Base-by-base conservation (phyloP, 2,329 filamentous ascomycete species). In the Elsinoe necatrix region DNA sequence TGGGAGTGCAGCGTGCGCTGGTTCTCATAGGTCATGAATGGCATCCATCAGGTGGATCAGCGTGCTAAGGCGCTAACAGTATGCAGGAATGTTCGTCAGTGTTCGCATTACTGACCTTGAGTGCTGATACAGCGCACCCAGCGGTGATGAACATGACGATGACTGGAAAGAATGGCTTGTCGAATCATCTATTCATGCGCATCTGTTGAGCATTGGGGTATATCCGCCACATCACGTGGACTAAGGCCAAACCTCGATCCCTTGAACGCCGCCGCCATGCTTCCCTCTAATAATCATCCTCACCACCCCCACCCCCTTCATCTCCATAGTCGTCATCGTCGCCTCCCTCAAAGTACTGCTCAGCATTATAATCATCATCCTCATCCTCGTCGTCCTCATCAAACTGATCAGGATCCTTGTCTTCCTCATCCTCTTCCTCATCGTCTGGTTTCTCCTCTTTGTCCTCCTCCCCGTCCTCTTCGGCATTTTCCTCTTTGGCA, bases 311-410 rank as follows among this genome's bases (percentile, higher is more conserved):
- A 39, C 75, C 79, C 29, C 75, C 78, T 37, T 73, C 71, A 34
- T 70, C 80, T 43, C 74, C 78, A 57, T 77, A 79, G 48, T 72
- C 64, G 61, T 78, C 81, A 56, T 78, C 80, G 52, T 80, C 82
- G 5, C 82, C 82, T 56, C 75, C 79, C 60, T 81, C 78, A 63
- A 82, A 82, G 71, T 85, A 84, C 60, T 84, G 77, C 63, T 85
- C 82, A 1, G 79, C 82, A 62, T 84, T 80, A 63, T 85, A 84
- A 64, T 84, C 81, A 3, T 79, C 81, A 9, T 74, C 77, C 67
- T 77, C 76, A 34, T 78, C 77, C 56, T 79, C 76, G 7, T 76
- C 78, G 4, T 75, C 78, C 68, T 77, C 76, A 34, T 77, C 76
- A 56, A 81, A 79, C 11, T 81, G 81, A 43, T 82, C 80, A 43